These are phyloP conservation scores for Cyphellophora attinorum DNA, from an alignment of 2,329 filamentous ascomycete species.

Conservation along the genomic window DNA sequence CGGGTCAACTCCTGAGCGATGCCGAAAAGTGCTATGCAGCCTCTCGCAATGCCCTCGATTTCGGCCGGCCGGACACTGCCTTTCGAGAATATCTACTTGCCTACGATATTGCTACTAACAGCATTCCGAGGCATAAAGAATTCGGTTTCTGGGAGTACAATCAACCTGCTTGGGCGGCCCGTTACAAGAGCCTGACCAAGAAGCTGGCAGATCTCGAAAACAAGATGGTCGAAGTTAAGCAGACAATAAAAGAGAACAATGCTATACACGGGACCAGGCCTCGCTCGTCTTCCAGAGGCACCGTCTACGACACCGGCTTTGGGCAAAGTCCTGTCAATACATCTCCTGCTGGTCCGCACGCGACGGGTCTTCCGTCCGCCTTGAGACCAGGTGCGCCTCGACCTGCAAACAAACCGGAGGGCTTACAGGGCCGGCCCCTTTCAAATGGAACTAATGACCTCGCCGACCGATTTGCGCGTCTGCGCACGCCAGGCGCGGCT, in stretches of 20 bases:
- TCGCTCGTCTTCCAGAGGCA: conserved; percentile 7
- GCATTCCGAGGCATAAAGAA: conserved; percentile 67
- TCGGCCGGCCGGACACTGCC: conserved; percentile 61
- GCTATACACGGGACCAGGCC: conserved; percentile 48
- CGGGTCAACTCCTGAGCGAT: conserved; percentile 16
- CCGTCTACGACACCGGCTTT: conserved; percentile 12
- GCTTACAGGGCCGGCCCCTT: conserved; percentile 13
- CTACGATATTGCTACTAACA: conserved; percentile 65
- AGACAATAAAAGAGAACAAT: conserved; percentile 55
- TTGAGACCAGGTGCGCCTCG: conserved; percentile 13
- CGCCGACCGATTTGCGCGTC: conserved; percentile 16
- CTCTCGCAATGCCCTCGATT: conserved; percentile 34
- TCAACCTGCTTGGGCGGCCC: conserved; percentile 37
- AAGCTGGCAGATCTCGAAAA: conserved; percentile 13
- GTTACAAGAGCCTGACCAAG: conserved; percentile 35
- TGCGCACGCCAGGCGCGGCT: conserved; percentile 12
- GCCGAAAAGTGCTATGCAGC: conserved; percentile 32
- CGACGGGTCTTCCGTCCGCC: conserved; percentile 10
- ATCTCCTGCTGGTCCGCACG: conserved; percentile 3
- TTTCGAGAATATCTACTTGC: conserved; percentile 78
- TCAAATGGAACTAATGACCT: conserved; percentile 15
- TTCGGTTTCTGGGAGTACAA: conserved; percentile 56
- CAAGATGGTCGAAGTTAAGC: conserved; percentile 50
- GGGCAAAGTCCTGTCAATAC: conserved; percentile 6
- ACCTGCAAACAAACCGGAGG: conserved; percentile 11